Conservation (phyloP, 805 yeast genomes). For the Cephaloascus fragrans region DNA sequence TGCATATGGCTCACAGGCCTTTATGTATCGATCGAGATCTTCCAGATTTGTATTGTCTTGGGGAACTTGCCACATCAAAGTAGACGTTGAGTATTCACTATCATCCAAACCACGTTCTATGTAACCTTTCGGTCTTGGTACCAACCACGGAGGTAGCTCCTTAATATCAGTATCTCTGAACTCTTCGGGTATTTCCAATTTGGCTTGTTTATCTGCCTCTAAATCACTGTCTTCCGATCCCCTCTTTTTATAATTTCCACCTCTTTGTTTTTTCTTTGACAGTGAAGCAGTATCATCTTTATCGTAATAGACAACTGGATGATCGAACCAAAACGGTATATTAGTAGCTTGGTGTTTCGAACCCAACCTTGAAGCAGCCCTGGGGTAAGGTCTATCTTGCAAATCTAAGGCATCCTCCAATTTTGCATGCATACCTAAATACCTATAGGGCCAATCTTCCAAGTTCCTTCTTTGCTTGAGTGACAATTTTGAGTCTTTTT, state of each 20-base stretch:
- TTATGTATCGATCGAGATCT: constrained; percentile 44
- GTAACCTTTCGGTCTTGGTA: constrained; percentile 71
- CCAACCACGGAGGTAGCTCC: constrained; percentile 67
- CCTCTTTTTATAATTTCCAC: constrained; percentile 5
- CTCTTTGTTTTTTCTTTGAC: constrained; percentile 13
- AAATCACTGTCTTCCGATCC: background rate
- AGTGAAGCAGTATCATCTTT: constrained; percentile 9
- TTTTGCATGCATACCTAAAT: constrained; percentile 64
- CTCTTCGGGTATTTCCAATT: constrained; percentile 38
- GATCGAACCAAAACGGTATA: constrained; percentile 55
- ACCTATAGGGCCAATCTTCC: constrained; percentile 81
- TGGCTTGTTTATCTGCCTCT: constrained; percentile 9
- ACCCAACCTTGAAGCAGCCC: constrained; percentile 73
- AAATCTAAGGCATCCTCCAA: constrained; percentile 70
- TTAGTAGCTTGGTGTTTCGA: constrained; percentile 62
- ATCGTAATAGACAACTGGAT: constrained; percentile 61
- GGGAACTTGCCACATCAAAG: constrained; percentile 57
- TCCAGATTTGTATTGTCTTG: constrained; percentile 12
- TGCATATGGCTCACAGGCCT: constrained; percentile 49
- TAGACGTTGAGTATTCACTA: constrained; percentile 37
- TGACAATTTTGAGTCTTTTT: constrained; percentile 29
- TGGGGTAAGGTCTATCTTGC: constrained; percentile 71
- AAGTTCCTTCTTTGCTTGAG: constrained; percentile 37
- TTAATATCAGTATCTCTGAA: constrained; percentile 26
- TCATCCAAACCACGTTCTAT: constrained; percentile 75